Percentiles rank a stretch among this genome's conserved stretches.
These are phyloP conservation scores for Talaromyces ruber DNA, from an alignment of 495 filamentous ascomycete species.

Conservation along the genomic window DNA sequence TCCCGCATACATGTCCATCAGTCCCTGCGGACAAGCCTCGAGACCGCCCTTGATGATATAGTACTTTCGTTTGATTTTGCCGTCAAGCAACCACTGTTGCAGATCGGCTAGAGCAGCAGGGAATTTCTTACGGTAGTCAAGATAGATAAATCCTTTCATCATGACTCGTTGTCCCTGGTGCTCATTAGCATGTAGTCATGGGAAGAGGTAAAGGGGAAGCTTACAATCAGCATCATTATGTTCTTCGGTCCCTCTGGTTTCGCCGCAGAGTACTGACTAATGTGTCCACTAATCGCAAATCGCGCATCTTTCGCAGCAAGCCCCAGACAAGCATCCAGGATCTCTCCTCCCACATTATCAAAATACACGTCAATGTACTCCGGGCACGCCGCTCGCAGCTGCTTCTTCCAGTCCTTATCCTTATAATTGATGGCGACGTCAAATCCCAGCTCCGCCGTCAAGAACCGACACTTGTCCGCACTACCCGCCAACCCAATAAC, in stretches of 20 bases:
- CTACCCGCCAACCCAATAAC: conserved; percentile 46
- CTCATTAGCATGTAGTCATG: conserved; percentile 9
- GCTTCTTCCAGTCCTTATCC: conserved; percentile 40
- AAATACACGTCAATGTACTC: conserved; percentile 50
- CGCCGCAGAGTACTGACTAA: conserved; percentile 43
- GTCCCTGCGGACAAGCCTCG: conserved; percentile 37
- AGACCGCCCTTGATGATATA: conserved; percentile 44
- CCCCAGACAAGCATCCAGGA: conserved; percentile 43
- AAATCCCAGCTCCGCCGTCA: conserved; percentile 40
- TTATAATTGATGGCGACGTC: conserved; percentile 50
- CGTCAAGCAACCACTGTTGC: conserved; percentile 39
- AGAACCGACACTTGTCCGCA: conserved; percentile 39
- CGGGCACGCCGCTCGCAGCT: conserved; percentile 37
- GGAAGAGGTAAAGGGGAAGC: conserved; percentile 6
- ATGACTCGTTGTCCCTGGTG: conserved; percentile 37
- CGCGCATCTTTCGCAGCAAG: conserved; percentile 36
- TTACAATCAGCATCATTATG: conserved; percentile 43
- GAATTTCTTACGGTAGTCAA: conserved; percentile 41
- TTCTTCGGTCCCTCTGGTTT: conserved; percentile 37
- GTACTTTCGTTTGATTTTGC: conserved; percentile 49
- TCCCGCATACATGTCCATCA: conserved; percentile 42
- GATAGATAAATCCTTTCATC: conserved; percentile 50
- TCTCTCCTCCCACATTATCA: conserved; percentile 49
- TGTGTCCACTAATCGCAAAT: conserved; percentile 47
- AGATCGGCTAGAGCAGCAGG: conserved; percentile 35